phyloP scores from a whole-genome alignment of 805 yeast species.

The Jamesozyma spencerorum region DNA sequence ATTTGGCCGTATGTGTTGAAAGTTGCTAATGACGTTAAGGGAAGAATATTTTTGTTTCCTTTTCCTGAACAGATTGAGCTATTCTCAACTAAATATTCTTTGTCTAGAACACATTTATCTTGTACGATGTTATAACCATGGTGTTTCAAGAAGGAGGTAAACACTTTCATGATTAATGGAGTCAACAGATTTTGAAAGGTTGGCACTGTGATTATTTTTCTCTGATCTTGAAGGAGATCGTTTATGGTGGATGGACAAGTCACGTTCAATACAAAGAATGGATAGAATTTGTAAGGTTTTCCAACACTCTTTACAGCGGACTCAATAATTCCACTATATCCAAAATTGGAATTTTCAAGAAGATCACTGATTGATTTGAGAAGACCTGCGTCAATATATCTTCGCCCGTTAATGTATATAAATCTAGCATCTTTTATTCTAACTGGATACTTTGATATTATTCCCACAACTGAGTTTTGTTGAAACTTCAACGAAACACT shows the following conservation, averaged over 20 bases:
- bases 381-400: slow-evolving; percentile 16
- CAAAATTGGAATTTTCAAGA: slow-evolving; percentile 10
- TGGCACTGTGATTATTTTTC: slow-evolving; percentile 27
- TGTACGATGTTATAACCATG: slow-evolving; percentile 19
- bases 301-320: slow-evolving; percentile 21
- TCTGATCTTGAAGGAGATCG: slow-evolving; percentile 36
- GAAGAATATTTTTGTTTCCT: too few species aligned
- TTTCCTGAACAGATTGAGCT: too few species aligned
- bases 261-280: slow-evolving; percentile 33
- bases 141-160: slow-evolving; percentile 23
- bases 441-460: slow-evolving; percentile 32
- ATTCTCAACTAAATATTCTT: too few species aligned
- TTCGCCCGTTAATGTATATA: slow-evolving; percentile 37
- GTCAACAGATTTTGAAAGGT: slow-evolving; percentile 21
- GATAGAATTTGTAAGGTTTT: slow-evolving; percentile 30
- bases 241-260: slow-evolving; percentile 23
- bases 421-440: slow-evolving; percentile 36
- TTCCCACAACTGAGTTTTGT: slow-evolving; percentile 29
- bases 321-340: slow-evolving; percentile 3
- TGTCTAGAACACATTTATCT: too few species aligned
- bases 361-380: slow-evolving; percentile 16
- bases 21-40: too few species aligned
- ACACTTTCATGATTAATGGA: slow-evolving; percentile 27
- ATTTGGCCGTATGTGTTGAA: not conserved
- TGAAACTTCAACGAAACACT: slow-evolving; percentile 13